Evolutionary conservation across 2,329 filamentous ascomycete species (phyloP).

Genomic region (Macrophomina phaseolina): DNA sequence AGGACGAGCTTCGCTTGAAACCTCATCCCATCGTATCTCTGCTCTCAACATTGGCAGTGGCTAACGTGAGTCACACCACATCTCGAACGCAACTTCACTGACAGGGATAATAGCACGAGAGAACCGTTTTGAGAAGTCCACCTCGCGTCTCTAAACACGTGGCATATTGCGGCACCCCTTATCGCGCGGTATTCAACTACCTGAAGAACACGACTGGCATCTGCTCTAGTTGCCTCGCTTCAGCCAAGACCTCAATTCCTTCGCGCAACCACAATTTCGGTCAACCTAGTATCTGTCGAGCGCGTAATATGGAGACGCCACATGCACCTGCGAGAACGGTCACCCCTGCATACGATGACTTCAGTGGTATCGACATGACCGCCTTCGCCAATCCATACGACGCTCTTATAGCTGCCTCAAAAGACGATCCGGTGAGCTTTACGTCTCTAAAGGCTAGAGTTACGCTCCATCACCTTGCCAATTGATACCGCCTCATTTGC

Average conservation of each 20-base stretch:
- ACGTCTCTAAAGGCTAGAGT: not conserved
- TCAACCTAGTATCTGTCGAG: not conserved
- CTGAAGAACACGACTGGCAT: not conserved
- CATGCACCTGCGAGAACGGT: constrained; percentile 18
- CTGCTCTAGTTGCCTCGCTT: not conserved
- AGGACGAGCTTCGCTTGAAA: not conserved
- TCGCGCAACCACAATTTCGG: no score
- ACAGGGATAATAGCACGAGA: not conserved
- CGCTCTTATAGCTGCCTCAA: constrained; percentile 71
- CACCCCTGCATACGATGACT: constrained; percentile 39
- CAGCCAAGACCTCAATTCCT: not conserved
- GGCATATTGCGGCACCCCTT: not conserved
- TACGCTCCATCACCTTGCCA: not conserved
- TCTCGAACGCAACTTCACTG: not conserved
- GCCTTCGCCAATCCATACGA: constrained; percentile 74
- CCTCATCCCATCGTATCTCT: not conserved
- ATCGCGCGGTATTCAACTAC: not conserved
- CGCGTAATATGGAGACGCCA: constrained; percentile 4
- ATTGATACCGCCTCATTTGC: not conserved
- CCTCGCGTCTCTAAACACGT: not conserved
- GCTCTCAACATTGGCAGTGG: not conserved
- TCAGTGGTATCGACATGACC: constrained; percentile 43
- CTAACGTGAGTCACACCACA: not conserved
- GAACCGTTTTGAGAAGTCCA: no score
- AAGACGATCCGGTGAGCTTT: constrained; percentile 68